Evolutionary conservation across 305 asterid genomes (phyloP).

Genomic region (Fraxinus nigra): DNA sequence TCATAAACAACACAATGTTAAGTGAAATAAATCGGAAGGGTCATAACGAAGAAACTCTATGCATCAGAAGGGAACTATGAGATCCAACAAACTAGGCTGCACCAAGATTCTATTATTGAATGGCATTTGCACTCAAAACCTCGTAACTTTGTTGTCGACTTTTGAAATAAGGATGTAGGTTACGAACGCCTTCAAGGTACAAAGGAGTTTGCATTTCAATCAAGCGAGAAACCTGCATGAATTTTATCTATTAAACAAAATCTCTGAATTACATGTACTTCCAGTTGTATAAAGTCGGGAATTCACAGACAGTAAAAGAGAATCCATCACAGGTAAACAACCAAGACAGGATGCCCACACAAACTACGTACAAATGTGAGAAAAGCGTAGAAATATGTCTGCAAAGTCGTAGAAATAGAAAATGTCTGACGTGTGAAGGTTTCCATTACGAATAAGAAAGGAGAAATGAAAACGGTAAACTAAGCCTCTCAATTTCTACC

Average conservation of each 20-base stretch:
- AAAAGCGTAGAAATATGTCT: not conserved
- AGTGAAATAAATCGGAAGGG: not conserved
- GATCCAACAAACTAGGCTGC: not conserved
- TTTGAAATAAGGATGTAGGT: conserved; percentile 74
- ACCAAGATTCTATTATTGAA: not conserved
- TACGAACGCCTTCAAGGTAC: conserved; percentile 64
- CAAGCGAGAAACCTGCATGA: conserved; percentile 78
- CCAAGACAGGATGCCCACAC: not conserved
- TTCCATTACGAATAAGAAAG: not conserved
- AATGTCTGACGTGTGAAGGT: not conserved
- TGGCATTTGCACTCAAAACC: not conserved
- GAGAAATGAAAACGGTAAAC: not conserved
- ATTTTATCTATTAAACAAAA: not conserved
- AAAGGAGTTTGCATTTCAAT: conserved; percentile 86
- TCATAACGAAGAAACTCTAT: not conserved
- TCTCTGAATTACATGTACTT: not conserved
- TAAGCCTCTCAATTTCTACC: not conserved
- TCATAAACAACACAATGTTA: not conserved
- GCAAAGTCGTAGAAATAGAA: not conserved
- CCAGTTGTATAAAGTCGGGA: not conserved
- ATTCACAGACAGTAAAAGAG: not conserved
- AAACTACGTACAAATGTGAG: not conserved
- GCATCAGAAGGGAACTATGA: not conserved
- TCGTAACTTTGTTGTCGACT: conserved; percentile 6
- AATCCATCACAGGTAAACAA: not conserved